Conservation (phyloP, 2,329 filamentous ascomycete species). For the Drechslerella stenobrocha region DNA sequence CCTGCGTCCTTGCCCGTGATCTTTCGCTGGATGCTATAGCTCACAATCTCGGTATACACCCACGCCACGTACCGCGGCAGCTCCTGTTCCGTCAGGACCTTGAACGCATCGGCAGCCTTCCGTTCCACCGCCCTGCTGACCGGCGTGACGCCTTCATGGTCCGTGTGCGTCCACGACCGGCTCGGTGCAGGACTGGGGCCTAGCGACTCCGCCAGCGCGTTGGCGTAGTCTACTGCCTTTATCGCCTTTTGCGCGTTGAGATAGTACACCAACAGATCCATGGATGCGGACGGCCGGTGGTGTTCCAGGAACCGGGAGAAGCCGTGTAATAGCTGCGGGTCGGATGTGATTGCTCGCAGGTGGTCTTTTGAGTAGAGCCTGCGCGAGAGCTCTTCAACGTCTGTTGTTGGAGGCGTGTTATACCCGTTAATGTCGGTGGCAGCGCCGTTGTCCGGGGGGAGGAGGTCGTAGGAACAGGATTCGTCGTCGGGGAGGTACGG, state of each 20-base stretch:
- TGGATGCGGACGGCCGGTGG: constrained; percentile 63
- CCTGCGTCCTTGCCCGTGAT: constrained; percentile 69
- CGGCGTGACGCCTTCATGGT: constrained; percentile 60
- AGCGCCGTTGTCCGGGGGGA: constrained; percentile 51
- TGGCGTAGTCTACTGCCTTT: constrained; percentile 71
- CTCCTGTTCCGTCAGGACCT: constrained; percentile 67
- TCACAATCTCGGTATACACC: constrained; percentile 70
- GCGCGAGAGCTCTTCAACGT: constrained; percentile 67
- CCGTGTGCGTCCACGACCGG: constrained; percentile 61
- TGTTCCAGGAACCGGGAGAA: constrained; percentile 70
- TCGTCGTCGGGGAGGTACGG: constrained; percentile 45
- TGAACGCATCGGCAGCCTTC: constrained; percentile 68
- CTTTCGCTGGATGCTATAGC: constrained; percentile 64
- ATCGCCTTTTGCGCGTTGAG: constrained; percentile 72
- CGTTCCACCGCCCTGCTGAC: constrained; percentile 65
- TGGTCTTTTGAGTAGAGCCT: constrained; percentile 69
- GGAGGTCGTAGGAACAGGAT: constrained; percentile 44
- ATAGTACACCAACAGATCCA: constrained; percentile 71
- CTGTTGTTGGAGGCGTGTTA: constrained; percentile 3
- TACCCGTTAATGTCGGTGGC: not conserved
- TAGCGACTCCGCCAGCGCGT: constrained; percentile 65
- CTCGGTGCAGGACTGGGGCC: constrained; percentile 58
- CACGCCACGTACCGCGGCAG: constrained; percentile 73
- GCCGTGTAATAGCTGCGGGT: constrained; percentile 65
- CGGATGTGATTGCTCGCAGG: constrained; percentile 67